phyloP scores from a whole-genome alignment of 2,329 filamentous ascomycete genomes.

The Botrytis fabae region DNA sequence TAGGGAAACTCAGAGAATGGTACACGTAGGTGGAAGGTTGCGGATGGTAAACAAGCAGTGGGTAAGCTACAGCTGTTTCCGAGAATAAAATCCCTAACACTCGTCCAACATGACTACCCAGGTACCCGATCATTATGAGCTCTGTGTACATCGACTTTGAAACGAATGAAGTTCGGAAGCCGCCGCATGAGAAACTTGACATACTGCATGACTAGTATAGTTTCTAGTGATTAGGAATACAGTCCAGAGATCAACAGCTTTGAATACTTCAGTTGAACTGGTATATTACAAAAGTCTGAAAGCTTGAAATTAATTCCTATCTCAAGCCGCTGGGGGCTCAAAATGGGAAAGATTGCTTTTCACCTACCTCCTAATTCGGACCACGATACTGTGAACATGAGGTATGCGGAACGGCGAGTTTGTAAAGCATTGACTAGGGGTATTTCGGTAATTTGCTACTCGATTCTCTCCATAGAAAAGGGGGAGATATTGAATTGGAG shows the following conservation, averaged over 20 bases:
- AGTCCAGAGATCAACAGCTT: too few relatives aligned
- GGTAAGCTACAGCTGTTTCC: not conserved
- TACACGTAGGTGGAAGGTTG: not conserved
- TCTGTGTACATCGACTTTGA: too few relatives aligned
- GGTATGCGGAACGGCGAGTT: not conserved
- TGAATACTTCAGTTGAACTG: too few relatives aligned
- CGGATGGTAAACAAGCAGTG: not conserved
- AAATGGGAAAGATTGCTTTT: not conserved
- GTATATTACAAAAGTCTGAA: not conserved
- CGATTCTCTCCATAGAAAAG: not conserved
- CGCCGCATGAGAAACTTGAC: not conserved
- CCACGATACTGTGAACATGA: too few relatives aligned
- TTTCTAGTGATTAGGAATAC: not conserved
- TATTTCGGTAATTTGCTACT: not conserved
- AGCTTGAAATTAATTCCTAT: not conserved
- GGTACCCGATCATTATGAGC: too few relatives aligned
- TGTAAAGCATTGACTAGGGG: not conserved
- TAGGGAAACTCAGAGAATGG: not conserved
- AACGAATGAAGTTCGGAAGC: not conserved
- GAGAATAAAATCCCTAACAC: not conserved
- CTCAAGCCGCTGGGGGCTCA: fast-evolving
- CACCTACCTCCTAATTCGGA: too few relatives aligned
- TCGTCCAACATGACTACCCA: not conserved
- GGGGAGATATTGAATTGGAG: not conserved
- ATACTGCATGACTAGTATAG: not conserved